Evolutionary conservation across 495 filamentous ascomycete species (phyloP).

Genomic region (Aspergillus heteromorphus): DNA sequence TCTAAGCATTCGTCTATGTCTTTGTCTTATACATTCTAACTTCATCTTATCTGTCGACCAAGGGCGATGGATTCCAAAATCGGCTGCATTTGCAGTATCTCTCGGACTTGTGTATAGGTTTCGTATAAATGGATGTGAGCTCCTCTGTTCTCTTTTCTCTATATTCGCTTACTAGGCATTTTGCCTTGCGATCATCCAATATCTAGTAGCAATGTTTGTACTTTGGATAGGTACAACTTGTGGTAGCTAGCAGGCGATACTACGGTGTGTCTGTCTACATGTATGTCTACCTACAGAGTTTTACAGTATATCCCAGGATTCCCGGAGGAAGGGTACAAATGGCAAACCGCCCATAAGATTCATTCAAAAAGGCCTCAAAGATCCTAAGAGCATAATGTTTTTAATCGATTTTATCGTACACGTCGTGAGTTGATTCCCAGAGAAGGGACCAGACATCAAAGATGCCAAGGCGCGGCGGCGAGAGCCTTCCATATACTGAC

Average conservation of each 20-base stretch:
- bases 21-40: background rate
- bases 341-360: too few relatives aligned
- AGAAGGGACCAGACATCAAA: background rate
- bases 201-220: too few relatives aligned
- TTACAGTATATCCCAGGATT: too few relatives aligned
- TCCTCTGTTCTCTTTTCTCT: background rate
- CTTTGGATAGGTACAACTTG: too few relatives aligned
- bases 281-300: too few relatives aligned
- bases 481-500: background rate
- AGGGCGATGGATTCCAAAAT: background rate
- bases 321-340: too few relatives aligned
- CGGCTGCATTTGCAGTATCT: background rate
- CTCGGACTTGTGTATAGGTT: background rate
- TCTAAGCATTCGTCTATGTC: background rate
- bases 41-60: background rate
- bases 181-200: too few relatives aligned
- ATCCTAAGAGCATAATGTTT: background rate
- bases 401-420: constrained; percentile 17
- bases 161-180: background rate
- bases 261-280: too few relatives aligned
- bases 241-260: too few relatives aligned
- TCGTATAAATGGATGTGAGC: background rate
- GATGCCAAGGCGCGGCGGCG: background rate
- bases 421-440: constrained; percentile 8
- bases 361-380: background rate